Base-by-base conservation (phyloP, 2,329 filamentous ascomycete species). In the Aureobasidium melanogenum region DNA sequence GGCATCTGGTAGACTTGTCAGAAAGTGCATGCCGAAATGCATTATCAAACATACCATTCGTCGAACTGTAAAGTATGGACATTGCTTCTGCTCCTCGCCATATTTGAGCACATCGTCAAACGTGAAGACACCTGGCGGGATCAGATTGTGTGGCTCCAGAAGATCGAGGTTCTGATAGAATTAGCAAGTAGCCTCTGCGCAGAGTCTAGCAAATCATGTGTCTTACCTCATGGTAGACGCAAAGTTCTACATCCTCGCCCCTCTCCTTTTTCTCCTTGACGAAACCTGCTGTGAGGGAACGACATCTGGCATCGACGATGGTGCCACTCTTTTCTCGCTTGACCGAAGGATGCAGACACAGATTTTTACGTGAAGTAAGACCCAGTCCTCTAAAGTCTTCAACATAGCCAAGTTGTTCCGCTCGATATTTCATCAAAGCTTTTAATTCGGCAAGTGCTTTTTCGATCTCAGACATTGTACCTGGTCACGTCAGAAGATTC, bases 391-490 rank as follows among this genome's bases (percentile, higher is more conserved):
- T 84, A 67, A 99, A 99, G 19, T 99, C 93, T 74, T 99, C 94
- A 65, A 88, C 88, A 63, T 88, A 81, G 0, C 94, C 94, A n/a
- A 99, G 82, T 73, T 97, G 85, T 65, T 96, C 84, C 6, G 90
- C 80, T 17, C 94, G 88, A 71, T 96, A 97, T 71, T 95, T 95
- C 92, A 99, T 99, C 58, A 99, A 77, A 26, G 86, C 87, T 73
- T 94, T 91, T 68, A 99, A 74, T 75, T 99, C 94, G 10, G 90
- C 89, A 57, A 99, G 76, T 0, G 95, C 94, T 76, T 99, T 99
- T 73, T 99, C 94, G 70, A 99, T 99, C 77, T 99, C 94, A 39
- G 94, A 99, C 92, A 99, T 99, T 61, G 94, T 99, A 78, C 83
- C 83, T 85, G 52, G 10, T n/a, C 15, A 30, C 1, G 15, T 58